Evolutionary conservation across 1,139 yeast genomes (phyloP), one percentile per base, ranked within the genome.

Genomic region (Tardiomyces blankii): DNA sequence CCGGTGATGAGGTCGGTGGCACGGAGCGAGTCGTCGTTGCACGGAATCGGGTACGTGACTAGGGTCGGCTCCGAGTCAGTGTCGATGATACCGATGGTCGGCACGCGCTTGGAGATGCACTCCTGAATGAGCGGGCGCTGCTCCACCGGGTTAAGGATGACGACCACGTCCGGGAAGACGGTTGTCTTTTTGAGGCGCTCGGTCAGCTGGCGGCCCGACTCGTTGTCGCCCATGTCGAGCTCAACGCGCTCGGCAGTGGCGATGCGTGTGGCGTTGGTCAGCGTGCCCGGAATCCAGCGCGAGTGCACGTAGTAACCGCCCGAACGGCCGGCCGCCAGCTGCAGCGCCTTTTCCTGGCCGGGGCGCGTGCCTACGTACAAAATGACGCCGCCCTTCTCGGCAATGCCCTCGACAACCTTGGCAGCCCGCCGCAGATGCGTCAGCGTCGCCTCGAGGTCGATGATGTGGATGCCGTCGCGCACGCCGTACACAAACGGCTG

Each of bases 251-350:
- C 74, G 39, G 56, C 58, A 38, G 68, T 68, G 13, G 91, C 78
- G 38, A 86, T 82, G 62, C 81, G 85, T 38, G 80, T 71, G 47
- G 87, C 80, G 66, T 91, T 91, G 43, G 97, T 88, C 54, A 91
- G 73, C 23, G 95, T 84, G 54, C 98, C 98, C 2, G 97, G 96
- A 48, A 86, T 78, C 98, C 98, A 91, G 62, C 91, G 78, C 45
- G 78, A 75, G 39, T 85, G 75, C 28, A 91, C 91, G 59, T 83
- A 87, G 66, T 79, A 87, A 12, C 95, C 96, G 49, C 77, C 73
- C 45, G 81, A 72, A 57, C 95, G 76, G 46, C 72, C 68, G 3
- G 97, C 95, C 6, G 96, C 95, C 51, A 74, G 78, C 58, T 82
- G 82, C 44, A 91, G 76, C 1, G 87, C 75, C 49, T 83, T 74